Evolutionary conservation across 1,139 yeast species (phyloP).

Genomic region (Protomyces pachydermus): DNA sequence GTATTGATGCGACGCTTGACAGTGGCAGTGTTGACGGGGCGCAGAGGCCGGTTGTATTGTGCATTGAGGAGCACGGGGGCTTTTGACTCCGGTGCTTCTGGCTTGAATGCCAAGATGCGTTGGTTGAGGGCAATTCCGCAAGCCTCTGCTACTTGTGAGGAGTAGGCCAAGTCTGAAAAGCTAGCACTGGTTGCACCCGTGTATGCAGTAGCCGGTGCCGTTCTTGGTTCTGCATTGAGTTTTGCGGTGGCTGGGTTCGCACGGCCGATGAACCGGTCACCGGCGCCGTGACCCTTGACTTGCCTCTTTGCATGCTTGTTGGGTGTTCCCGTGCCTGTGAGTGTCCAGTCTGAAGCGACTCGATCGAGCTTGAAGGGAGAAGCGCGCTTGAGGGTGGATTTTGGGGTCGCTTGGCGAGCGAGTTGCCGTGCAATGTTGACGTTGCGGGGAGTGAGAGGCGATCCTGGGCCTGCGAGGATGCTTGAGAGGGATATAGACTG

Average conservation of each 20-base stretch:
- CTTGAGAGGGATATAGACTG: not conserved
- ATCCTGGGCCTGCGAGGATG: not conserved
- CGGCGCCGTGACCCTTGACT: conserved; percentile 32
- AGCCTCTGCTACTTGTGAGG: conserved; percentile 86
- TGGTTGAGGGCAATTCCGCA: conserved; percentile 85
- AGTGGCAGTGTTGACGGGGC: conserved; percentile 37
- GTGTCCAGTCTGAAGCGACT: conserved; percentile 40
- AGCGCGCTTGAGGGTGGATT: conserved; percentile 10
- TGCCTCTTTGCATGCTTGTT: conserved; percentile 23
- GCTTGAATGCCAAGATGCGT: conserved; percentile 80
- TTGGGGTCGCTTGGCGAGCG: conserved; percentile 20
- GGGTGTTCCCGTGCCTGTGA: conserved; percentile 35
- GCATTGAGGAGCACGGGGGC: conserved; percentile 52
- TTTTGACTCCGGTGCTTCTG: conserved; percentile 72
- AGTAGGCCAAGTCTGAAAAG: conserved; percentile 44
- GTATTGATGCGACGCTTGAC: conserved; percentile 69
- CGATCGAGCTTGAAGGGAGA: conserved; percentile 40
- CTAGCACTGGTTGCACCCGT: conserved; percentile 32
- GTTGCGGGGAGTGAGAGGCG: conserved; percentile 23
- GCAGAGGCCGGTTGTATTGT: conserved; percentile 41
- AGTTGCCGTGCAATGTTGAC: conserved; percentile 11
- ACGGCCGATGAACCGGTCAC: conserved; percentile 24
- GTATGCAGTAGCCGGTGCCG: conserved; percentile 33
- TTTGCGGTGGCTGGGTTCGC: conserved; percentile 36
- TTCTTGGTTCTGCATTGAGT: conserved; percentile 42